Evolutionary conservation across 2,329 filamentous ascomycete species (phyloP), one percentile per base, ranked within the genome.

Genomic region (Colletotrichum sp.): DNA sequence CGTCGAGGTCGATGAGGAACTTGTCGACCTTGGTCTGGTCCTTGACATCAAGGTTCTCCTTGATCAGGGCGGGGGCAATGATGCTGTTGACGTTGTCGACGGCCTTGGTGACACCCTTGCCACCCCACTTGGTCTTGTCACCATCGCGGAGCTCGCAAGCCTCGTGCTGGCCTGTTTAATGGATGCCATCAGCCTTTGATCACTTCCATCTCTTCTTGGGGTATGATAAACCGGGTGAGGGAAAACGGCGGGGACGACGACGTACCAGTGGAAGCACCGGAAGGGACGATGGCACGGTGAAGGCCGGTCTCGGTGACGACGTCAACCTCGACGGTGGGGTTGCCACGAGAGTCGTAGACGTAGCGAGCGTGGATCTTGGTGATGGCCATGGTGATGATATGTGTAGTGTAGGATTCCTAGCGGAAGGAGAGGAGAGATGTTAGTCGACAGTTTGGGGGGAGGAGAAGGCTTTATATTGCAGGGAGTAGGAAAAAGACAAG

Each of bases 311-410:
- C 95, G 82, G 95, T 98, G 89, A 97, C 93, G 82, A 98, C 92
- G 86, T 98, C 96, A 82, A 98, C 96, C 91, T 98, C 96, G 84
- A 98, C 95, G 85, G 97, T 99, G 84, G 97, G 97, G 93, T 99
- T 99, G 86, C 92, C 92, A 86, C 97, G 96, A 87, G 97, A 99
- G 92, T 99, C 97, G 93, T 96, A 99, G 90, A 99, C 96, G 85
- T 94, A 96, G 86, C 97, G 95, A 85, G 95, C 95, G 92, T 96
- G 94, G 85, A 97, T 92, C 91, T 96, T 96, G 87, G 93, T 93
- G 88, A 97, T 95, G 84, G 95, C 90, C 97, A 99, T 99, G 81
- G 85, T 96, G 88, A 66, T 63, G 24, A 39, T 57, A 36, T 63
- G 63, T 76, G 32, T 69, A 44, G 30, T 74, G 74, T 49, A 69